phyloP scores from a whole-genome alignment of 192 early-diverging fungal species.

The Umbelopsis vinacea region DNA sequence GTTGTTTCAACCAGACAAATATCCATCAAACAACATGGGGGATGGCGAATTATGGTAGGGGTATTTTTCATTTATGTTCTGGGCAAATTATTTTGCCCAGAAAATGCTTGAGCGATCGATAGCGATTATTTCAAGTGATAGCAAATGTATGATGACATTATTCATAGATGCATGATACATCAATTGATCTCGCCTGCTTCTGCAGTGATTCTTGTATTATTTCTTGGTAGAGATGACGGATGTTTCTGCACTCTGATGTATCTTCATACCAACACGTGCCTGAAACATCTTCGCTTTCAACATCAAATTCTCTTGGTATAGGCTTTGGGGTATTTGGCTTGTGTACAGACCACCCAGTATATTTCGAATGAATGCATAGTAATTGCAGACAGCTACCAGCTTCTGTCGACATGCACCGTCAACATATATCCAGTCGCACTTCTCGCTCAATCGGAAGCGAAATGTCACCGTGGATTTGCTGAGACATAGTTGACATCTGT shows the following conservation, averaged over 20 bases:
- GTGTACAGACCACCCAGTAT: constrained; percentile 83
- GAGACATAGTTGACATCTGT: constrained; percentile 47
- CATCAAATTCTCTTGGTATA: constrained; percentile 83
- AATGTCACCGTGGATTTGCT: constrained; percentile 46
- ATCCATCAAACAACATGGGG: not conserved
- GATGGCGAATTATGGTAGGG: not conserved
- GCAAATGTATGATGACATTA: too few species aligned
- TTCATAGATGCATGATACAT: too few species aligned
- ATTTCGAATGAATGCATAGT: constrained; percentile 91
- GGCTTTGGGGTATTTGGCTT: constrained; percentile 62
- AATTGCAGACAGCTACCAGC: constrained; percentile 89
- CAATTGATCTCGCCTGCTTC: too few species aligned
- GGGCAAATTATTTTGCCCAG: not conserved
- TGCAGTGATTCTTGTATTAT: not conserved
- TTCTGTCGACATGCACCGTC: constrained; percentile 87
- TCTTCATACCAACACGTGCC: constrained; percentile 48
- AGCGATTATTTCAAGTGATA: too few species aligned
- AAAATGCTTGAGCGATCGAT: not conserved
- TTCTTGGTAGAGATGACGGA: not conserved
- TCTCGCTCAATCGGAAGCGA: constrained; percentile 66
- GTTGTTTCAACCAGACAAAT: not conserved
- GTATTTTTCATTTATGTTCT: not conserved
- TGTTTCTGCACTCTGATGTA: not conserved
- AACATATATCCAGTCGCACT: constrained; percentile 72
- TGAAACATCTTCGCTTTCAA: constrained; percentile 89